phyloP scores from a whole-genome alignment of 768 basidiomycete species.

The Ramaria sp. region DNA sequence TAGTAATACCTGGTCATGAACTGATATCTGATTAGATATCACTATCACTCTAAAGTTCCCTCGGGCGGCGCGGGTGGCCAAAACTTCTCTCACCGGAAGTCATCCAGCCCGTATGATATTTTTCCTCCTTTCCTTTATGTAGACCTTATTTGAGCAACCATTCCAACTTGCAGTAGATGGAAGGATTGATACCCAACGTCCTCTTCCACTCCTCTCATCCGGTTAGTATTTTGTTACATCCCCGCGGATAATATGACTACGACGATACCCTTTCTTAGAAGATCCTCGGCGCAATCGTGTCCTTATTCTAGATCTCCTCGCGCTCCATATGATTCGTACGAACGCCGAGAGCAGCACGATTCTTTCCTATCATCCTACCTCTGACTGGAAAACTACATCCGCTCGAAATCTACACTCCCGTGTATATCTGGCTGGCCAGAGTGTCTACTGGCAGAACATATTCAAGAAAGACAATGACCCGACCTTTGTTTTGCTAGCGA shows the following conservation, averaged over 20 bases:
- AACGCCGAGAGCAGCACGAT: conserved; percentile 16
- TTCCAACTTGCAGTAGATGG: conserved; percentile 14
- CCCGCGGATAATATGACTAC: background rate
- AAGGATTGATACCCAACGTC: conserved; percentile 42
- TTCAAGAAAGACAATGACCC: conserved; percentile 30
- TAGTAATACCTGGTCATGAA: too few species aligned
- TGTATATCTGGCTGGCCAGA: conserved; percentile 19
- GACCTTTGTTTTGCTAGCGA: conserved; percentile 40
- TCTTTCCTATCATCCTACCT: conserved; percentile 21
- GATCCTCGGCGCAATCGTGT: conserved; percentile 10
- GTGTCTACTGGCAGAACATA: conserved; percentile 26
- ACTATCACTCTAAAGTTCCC: conserved; percentile 46
- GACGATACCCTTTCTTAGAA: background rate
- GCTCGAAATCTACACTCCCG: conserved; percentile 6
- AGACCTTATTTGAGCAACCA: too few species aligned
- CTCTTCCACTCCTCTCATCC: conserved; percentile 22
- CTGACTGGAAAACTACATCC: background rate
- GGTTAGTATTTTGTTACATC: background rate
- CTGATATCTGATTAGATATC: conserved; percentile 26
- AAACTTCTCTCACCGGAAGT: background rate
- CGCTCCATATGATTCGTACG: conserved; percentile 38
- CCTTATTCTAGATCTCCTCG: conserved; percentile 35
- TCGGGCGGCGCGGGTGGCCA: conserved; percentile 19
- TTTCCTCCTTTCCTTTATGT: too few species aligned
- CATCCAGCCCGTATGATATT: too few species aligned